Percentiles rank a stretch among this genome's conserved stretches.
Evolutionary conservation across 2,329 filamentous ascomycete genomes (phyloP).

Genomic region (Karstenula rhodostoma): DNA sequence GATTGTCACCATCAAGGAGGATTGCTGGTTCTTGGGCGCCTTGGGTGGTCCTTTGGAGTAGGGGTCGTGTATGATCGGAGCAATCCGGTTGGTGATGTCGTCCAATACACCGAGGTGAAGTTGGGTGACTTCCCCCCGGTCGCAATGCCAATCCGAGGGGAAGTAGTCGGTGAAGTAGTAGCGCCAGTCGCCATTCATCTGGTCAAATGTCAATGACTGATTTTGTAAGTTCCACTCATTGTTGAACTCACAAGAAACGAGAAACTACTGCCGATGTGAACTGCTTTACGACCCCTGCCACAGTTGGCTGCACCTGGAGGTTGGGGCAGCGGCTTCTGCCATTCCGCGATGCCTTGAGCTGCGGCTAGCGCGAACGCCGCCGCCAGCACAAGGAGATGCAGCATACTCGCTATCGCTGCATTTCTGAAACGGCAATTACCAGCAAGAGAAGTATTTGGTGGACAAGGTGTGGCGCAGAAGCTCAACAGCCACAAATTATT

Average conservation of each 20-base stretch:
- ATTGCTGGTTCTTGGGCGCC: constrained; percentile 12
- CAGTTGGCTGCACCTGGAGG: constrained; percentile 14
- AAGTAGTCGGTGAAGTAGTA: constrained; percentile 20
- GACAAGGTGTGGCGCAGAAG: constrained; percentile 4
- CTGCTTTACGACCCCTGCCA: constrained; percentile 12
- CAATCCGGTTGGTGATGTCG: constrained; percentile 17
- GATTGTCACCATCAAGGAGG: constrained; percentile 17
- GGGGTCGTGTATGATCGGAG: not conserved
- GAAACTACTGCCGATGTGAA: constrained; percentile 15
- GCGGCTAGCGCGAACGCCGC: constrained; percentile 6
- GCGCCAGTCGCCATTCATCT: constrained; percentile 21
- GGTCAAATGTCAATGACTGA: not conserved
- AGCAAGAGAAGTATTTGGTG: not conserved
- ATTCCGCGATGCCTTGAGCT: constrained; percentile 15
- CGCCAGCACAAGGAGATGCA: constrained; percentile 12
- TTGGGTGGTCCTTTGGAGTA: constrained; percentile 3
- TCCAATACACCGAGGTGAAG: constrained; percentile 14
- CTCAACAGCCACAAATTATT: constrained; percentile 6
- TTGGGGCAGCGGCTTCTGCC: constrained; percentile 17
- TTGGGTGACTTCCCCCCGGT: constrained; percentile 15
- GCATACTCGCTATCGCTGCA: constrained; percentile 11
- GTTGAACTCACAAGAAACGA: constrained; percentile 14
- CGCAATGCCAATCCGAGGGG: constrained; percentile 15
- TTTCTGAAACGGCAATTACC: not conserved
- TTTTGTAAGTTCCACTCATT: not conserved